Evolutionary conservation across 2,329 filamentous ascomycete genomes (phyloP).

Genomic region (Xylariaceae sp.): DNA sequence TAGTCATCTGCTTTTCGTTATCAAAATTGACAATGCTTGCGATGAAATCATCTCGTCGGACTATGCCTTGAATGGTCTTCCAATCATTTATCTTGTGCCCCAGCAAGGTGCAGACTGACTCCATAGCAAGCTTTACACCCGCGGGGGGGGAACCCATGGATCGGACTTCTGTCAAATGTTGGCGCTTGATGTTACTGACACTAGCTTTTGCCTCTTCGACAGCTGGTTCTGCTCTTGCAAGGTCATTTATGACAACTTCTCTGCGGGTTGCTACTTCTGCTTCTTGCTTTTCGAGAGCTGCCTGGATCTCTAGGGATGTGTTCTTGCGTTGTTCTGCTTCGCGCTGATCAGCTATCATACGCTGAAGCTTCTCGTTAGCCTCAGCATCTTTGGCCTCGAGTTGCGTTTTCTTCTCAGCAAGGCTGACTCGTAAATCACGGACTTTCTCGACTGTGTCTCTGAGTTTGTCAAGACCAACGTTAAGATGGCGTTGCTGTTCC

Average conservation of each 20-base stretch:
- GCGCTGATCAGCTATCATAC: conserved; percentile 94
- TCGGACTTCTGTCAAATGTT: conserved; percentile 95
- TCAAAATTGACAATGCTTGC: conserved; percentile 97
- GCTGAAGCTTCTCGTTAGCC: conserved; percentile 95
- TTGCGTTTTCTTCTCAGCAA: conserved; percentile 93
- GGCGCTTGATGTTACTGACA: conserved; percentile 97
- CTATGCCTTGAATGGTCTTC: conserved; percentile 88
- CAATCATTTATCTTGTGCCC: conserved; percentile 90
- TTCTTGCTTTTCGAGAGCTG: conserved; percentile 86
- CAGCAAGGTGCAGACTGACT: conserved; percentile 94
- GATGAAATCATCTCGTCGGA: conserved; percentile 95
- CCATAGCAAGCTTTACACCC: conserved; percentile 89
- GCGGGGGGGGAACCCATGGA: conserved; percentile 94
- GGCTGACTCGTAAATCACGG: conserved; percentile 84
- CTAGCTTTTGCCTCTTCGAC: conserved; percentile 93
- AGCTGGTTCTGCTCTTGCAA: conserved; percentile 90
- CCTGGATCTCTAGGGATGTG: conserved; percentile 87
- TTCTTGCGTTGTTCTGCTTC: conserved; percentile 92
- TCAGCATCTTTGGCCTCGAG: conserved; percentile 93
- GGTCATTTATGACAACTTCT: conserved; percentile 84
- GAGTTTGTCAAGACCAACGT: conserved; percentile 96
- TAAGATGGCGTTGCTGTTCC: conserved; percentile 97
- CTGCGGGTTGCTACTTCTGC: conserved; percentile 82
- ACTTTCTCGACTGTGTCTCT: conserved; percentile 98
- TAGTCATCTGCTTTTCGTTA: conserved; percentile 95